A percentile compares a stretch with the other conserved stretches of the same genome.
phyloP scores from a whole-genome alignment of 768 basidiomycete species.

The Porphyrellus cyaneotinctus region DNA sequence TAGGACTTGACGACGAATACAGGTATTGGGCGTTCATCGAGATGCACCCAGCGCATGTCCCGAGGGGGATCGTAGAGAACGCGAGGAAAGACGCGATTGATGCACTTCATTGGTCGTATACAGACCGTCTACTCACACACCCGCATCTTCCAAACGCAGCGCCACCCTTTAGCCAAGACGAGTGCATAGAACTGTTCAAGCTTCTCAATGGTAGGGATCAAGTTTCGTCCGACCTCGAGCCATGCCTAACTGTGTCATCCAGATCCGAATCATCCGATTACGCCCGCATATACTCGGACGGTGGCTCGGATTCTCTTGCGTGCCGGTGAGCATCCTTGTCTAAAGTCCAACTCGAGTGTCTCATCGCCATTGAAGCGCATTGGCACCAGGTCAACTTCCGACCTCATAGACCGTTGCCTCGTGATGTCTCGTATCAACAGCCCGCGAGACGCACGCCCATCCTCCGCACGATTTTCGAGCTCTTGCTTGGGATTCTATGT shows the following conservation, averaged over 20 bases:
- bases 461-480: constrained; percentile 49
- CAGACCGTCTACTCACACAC: constrained; percentile 68
- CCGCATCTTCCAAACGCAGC: constrained; percentile 41
- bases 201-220: constrained; percentile 42
- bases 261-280: constrained; percentile 23
- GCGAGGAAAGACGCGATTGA: constrained; percentile 70
- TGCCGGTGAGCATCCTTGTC: constrained; percentile 46
- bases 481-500: constrained; percentile 60
- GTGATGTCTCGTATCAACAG: constrained; percentile 38
- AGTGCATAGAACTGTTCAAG: constrained; percentile 69
- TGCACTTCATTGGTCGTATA: constrained; percentile 75
- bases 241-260: constrained; percentile 1
- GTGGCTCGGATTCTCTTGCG: constrained; percentile 66
- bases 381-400: constrained; percentile 73
- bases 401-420: constrained; percentile 61
- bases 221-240: background rate
- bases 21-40: constrained; percentile 82
- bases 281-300: constrained; percentile 54
- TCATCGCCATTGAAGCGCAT: constrained; percentile 36
- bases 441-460: constrained; percentile 35
- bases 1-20: constrained; percentile 73
- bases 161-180: constrained; percentile 70
- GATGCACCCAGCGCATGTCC: constrained; percentile 67
- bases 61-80: constrained; percentile 44
- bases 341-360: background rate